Evolutionary conservation across 257 asterid genomes (phyloP).

Genomic region (Penstemon davidsonii): DNA sequence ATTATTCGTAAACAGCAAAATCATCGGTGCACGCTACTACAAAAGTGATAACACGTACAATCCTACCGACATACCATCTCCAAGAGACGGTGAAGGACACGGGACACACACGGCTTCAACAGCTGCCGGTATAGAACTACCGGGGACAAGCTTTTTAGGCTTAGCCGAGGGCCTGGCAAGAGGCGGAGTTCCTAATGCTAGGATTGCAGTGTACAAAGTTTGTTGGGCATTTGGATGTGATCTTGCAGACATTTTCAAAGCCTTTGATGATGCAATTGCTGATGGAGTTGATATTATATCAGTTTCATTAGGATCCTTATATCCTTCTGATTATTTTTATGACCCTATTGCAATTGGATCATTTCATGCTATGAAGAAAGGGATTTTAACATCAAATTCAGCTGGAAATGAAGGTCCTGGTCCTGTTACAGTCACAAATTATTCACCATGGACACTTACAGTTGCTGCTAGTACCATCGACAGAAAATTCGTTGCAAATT

Average conservation of each 20-base stretch:
- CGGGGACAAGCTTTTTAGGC: slow-evolving; percentile 48
- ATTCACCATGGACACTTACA: slow-evolving; percentile 62
- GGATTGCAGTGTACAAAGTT: slow-evolving; percentile 56
- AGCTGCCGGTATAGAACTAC: slow-evolving; percentile 47
- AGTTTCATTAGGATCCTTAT: slow-evolving; percentile 48
- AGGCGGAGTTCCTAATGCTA: slow-evolving; percentile 59
- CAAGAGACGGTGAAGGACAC: slow-evolving; percentile 59
- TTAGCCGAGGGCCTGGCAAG: slow-evolving; percentile 54
- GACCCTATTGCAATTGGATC: slow-evolving; percentile 76
- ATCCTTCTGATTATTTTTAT: slow-evolving; percentile 49
- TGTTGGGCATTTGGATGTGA: slow-evolving; percentile 51
- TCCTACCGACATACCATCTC: slow-evolving; percentile 39
- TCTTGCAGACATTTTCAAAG: slow-evolving; percentile 60
- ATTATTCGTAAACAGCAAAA: slow-evolving; percentile 32
- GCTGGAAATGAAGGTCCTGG: slow-evolving; percentile 65
- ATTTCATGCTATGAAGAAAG: slow-evolving; percentile 65
- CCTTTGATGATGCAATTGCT: slow-evolving; percentile 74
- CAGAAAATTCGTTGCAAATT: slow-evolving; percentile 34
- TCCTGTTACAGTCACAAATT: slow-evolving; percentile 43
- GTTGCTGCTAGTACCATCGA: slow-evolving; percentile 71
- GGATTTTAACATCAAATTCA: slow-evolving; percentile 61
- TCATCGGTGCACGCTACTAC: slow-evolving; percentile 51
- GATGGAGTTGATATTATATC: slow-evolving; percentile 74
- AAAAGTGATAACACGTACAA: slow-evolving; percentile 23
- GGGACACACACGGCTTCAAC: slow-evolving; percentile 75